Base-by-base conservation (phyloP, 2,329 filamentous ascomycete species). In the Apiospora pterosperma region DNA sequence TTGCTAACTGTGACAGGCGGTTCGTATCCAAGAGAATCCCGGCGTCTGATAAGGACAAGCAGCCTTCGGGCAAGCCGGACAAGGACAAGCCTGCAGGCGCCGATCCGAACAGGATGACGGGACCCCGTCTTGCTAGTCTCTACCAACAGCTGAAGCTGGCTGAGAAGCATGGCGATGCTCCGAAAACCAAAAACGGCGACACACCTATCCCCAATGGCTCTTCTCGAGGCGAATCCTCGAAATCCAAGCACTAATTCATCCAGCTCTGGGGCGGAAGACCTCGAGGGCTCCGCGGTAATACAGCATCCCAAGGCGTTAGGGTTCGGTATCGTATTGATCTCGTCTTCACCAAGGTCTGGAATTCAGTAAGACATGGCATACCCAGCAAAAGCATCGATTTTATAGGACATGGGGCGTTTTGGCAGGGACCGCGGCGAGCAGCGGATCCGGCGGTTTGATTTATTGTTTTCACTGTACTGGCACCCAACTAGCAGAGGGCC, bases 21-120 rank as follows among this genome's bases (percentile, higher is more conserved):
- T 76, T 76, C 61, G 75, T 76, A 63, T 76, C 74, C 16, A 75
- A 75, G 69, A 70, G 74, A 66, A 75, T 76, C 48, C 74, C 74
- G n/a, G 67, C 73, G 31, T 73, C 72, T 5, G 73, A 75, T 14
- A 70, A 67, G 42, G 71, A 71, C 34, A 71, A 69, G 58, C 67
- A 69, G 19, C 66, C 69, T 6, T 67, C 64, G 3, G 63, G 62
- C 23, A 70, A 71, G 23, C 63, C 66, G 11, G 62, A 63, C 52
- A 64, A 69, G 25, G 69, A 71, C 21, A 72, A 74, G 62, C 63
- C 69, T 36, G 52, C 64, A 2, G 59, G 34, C 25, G 25, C 63
- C 5, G 63, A 64, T 41, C 62, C 65, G 63, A 68, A 62, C 65
- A 66, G 69, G 36, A 76, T 76, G 74, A 76, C 74, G 16, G 74